A percentile compares a stretch with the other conserved stretches of the same genome.
phyloP scores from a whole-genome alignment of 345 rosid species.

The Dovyalis caffra region DNA sequence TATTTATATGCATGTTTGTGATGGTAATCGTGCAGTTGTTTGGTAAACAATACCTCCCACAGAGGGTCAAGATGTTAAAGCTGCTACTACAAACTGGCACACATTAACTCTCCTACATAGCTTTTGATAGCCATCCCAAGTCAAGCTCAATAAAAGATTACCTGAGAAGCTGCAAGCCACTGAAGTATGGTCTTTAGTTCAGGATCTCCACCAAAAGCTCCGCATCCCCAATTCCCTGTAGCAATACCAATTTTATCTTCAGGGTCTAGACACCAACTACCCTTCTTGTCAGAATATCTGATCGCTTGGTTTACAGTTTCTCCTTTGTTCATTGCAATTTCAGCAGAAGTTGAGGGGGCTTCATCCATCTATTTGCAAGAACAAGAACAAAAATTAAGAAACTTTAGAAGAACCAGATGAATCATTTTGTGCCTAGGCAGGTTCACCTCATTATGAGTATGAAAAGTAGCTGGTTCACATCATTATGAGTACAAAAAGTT shows the following conservation, averaged over 20 bases:
- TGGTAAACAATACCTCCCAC: neutral
- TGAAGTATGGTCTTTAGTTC: slow-evolving; percentile 78
- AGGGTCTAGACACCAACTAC: slow-evolving; percentile 19
- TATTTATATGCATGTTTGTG: neutral
- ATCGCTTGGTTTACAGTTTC: slow-evolving; percentile 17
- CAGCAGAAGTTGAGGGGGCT: slow-evolving; percentile 35
- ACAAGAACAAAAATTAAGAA: neutral
- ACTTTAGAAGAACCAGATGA: neutral
- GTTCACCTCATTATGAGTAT: too few relatives aligned
- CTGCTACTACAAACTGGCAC: neutral
- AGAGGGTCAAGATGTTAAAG: neutral
- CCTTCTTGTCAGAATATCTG: slow-evolving; percentile 26
- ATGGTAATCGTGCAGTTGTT: neutral
- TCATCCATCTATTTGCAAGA: slow-evolving; percentile 33
- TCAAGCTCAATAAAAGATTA: slow-evolving; percentile 11
- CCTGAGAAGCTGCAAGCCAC: slow-evolving; percentile 99
- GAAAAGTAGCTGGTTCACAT: slow-evolving; percentile 5
- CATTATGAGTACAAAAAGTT: neutral
- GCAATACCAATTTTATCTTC: slow-evolving; percentile 63
- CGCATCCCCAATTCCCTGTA: slow-evolving; percentile 98
- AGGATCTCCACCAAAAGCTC: slow-evolving; percentile 97
- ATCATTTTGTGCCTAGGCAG: neutral
- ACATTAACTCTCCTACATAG: neutral
- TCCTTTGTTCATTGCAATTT: slow-evolving; percentile 28
- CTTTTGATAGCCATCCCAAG: neutral